A percentile compares a stretch with the other conserved stretches of the same genome.
Conservation (phyloP, 495 filamentous ascomycete genomes). For the Penicillium simplicissimum region DNA sequence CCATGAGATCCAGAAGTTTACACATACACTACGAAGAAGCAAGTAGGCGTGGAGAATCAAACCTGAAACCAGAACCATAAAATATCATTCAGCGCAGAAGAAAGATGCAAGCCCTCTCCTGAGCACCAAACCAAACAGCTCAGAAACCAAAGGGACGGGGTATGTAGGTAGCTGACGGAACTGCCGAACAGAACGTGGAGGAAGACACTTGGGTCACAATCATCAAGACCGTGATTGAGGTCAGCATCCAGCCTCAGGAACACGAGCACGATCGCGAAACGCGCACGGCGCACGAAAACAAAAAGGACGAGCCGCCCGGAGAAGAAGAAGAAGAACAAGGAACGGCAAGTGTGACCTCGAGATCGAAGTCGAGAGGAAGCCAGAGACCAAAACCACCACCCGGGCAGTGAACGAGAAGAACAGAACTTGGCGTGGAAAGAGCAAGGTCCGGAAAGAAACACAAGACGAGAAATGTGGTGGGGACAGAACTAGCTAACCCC, state of each 20-base stretch:
- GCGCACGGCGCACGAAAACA: not conserved
- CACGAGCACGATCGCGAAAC: not conserved
- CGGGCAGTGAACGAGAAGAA: constrained; percentile 6
- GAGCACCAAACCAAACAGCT: not conserved
- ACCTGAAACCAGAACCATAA: not conserved
- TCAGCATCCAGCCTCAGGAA: constrained; percentile 10
- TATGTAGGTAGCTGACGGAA: constrained; percentile 29
- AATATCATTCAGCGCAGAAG: constrained; percentile 4
- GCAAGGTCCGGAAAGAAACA: not conserved
- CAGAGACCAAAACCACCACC: constrained; percentile 6
- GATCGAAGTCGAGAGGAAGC: not conserved
- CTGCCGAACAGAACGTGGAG: constrained; percentile 11
- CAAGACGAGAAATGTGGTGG: not conserved
- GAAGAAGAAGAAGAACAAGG: not conserved
- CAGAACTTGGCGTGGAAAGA: not conserved
- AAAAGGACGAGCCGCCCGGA: not conserved
- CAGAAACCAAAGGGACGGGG: constrained; percentile 15
- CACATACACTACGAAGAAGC: not conserved
- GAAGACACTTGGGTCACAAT: constrained; percentile 2
- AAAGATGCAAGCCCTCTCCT: constrained; percentile 21
- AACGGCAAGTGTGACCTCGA: not conserved
- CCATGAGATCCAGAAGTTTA: not conserved
- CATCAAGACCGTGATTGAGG: constrained; percentile 3
- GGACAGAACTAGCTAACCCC: constrained; percentile 9
- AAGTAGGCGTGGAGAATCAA: not conserved